Evolutionary conservation across 2,329 filamentous ascomycete species (phyloP).

Genomic region (Trichoderma asperellum): DNA sequence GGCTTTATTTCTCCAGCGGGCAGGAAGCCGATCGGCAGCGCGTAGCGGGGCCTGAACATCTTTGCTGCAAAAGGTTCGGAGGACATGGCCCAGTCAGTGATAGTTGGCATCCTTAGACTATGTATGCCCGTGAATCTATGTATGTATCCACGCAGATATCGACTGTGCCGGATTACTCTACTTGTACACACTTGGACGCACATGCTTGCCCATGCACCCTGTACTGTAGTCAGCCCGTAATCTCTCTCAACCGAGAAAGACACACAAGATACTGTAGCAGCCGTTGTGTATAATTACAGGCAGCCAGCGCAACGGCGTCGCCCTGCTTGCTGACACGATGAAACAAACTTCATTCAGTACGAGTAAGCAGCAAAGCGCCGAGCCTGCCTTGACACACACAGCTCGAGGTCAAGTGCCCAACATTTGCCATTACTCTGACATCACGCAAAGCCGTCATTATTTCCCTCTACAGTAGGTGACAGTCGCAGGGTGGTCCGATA

Average conservation of each 20-base stretch:
- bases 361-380: not conserved
- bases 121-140: not conserved
- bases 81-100: not conserved
- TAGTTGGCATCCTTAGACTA: not conserved
- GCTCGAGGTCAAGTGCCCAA: slow-evolving; percentile 3
- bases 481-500: slow-evolving; percentile 12
- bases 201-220: not conserved
- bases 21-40: not conserved
- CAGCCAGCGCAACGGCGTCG: not conserved
- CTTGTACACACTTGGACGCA: not conserved
- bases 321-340: slow-evolving; percentile 12
- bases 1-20: not conserved
- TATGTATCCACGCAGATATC: not conserved
- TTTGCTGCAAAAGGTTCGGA: slow-evolving; percentile 9
- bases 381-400: not conserved
- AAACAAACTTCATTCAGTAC: slow-evolving; percentile 7
- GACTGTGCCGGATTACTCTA: not conserved
- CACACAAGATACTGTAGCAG: not conserved
- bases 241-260: not conserved
- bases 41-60: slow-evolving; percentile 12
- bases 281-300: not conserved
- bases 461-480: slow-evolving; percentile 17
- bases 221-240: not conserved
- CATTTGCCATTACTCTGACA: slow-evolving; percentile 2
- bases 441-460: not conserved